A percentile compares a stretch with the other conserved stretches of the same genome.
These are phyloP conservation scores for Zygosaccharomyces lentus DNA, from an alignment of 805 yeast genomes.

Conservation along the genomic window DNA sequence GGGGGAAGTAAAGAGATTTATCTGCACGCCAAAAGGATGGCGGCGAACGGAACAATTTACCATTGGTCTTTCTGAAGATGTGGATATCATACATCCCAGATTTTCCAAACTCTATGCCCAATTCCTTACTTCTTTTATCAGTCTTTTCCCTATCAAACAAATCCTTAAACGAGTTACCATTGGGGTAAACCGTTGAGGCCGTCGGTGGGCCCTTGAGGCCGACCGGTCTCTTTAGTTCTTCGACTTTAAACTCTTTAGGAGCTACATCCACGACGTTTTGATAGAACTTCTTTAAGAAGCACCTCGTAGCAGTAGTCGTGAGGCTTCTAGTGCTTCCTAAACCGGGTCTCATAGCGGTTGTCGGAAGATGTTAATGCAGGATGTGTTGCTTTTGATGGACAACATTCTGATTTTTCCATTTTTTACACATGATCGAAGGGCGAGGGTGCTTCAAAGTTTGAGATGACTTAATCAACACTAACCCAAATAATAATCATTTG, in stretches of 20 bases:
- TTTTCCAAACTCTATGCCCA: constrained; percentile 60
- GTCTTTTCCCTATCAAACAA: constrained; percentile 48
- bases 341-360: neutral
- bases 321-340: constrained; percentile 1
- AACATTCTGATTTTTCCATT: neutral
- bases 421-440: neutral
- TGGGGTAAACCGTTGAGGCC: constrained; percentile 32
- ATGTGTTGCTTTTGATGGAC: neutral
- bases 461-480: neutral
- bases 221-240: constrained; percentile 42
- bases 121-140: constrained; percentile 44
- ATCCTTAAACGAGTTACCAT: constrained; percentile 44
- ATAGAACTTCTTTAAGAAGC: constrained; percentile 33
- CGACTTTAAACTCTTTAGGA: constrained; percentile 36
- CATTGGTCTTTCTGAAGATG: constrained; percentile 66
- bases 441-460: neutral
- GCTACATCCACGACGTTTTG: constrained; percentile 37
- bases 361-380: neutral
- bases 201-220: constrained; percentile 42
- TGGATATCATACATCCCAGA: constrained; percentile 66
- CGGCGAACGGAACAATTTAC: constrained; percentile 82
- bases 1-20: constrained; percentile 77
- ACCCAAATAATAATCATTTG: neutral
- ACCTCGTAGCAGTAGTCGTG: constrained; percentile 1
- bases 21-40: constrained; percentile 69